These are phyloP conservation scores for Kwoniella mangroviensis DNA, from an alignment of 768 basidiomycete genomes.

Conservation along the genomic window DNA sequence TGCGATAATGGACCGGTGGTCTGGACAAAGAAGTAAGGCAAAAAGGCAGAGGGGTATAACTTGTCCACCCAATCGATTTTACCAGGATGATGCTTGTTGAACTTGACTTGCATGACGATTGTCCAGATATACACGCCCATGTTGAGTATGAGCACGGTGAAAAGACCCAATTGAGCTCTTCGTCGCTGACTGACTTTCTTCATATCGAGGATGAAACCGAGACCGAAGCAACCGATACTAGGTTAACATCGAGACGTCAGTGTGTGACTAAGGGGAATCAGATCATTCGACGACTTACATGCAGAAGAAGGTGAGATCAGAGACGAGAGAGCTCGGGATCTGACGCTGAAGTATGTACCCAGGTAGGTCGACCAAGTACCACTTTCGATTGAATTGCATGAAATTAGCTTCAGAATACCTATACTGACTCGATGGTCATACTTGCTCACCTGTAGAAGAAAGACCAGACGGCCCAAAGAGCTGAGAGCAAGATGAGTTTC, in stretches of 20 bases:
- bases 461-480: conserved; percentile 25
- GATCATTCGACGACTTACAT: neutral
- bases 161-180: conserved; percentile 9
- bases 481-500: conserved; percentile 22
- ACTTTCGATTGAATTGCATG: neutral
- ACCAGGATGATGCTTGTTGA: conserved; percentile 17
- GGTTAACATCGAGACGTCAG: conserved; percentile 11
- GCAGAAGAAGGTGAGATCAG: conserved; percentile 38
- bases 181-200: conserved; percentile 27
- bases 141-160: conserved; percentile 13
- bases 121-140: conserved; percentile 20
- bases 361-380: conserved; percentile 43
- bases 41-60: conserved; percentile 16
- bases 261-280: neutral
- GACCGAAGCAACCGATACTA: conserved; percentile 31
- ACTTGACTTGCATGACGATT: conserved; percentile 16
- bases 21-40: conserved; percentile 29
- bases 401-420: neutral
- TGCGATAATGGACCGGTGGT: conserved; percentile 33
- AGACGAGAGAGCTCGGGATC: conserved; percentile 44
- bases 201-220: conserved; percentile 44
- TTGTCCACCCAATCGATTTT: conserved; percentile 18
- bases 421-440: too few relatives aligned
- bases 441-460: conserved; percentile 22
- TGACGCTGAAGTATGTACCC: conserved; percentile 33